These are phyloP conservation scores for Kokia cookei DNA, from an alignment of 441 rosid species.

Conservation along the genomic window DNA sequence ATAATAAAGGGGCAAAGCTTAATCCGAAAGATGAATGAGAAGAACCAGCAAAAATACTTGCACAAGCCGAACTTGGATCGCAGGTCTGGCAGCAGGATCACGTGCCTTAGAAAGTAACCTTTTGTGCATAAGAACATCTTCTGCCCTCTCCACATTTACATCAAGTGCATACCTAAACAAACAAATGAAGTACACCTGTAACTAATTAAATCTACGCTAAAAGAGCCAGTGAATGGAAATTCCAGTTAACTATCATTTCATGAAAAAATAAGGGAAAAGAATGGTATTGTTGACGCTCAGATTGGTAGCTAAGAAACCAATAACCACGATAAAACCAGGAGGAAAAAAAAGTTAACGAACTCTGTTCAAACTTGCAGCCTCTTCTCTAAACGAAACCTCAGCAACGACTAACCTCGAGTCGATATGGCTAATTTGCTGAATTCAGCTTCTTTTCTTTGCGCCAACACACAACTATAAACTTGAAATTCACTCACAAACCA, in stretches of 20 bases:
- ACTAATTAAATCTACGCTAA: neutral
- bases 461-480: neutral
- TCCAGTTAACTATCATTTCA: neutral
- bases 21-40: neutral
- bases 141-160: conserved; percentile 59
- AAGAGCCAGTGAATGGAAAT: neutral
- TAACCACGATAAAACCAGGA: neutral
- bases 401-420: neutral
- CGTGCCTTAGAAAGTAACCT: conserved; percentile 48
- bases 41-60: conserved; percentile 32
- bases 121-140: conserved; percentile 68
- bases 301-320: neutral
- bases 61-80: conserved; percentile 56
- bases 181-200: neutral
- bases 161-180: conserved; percentile 51
- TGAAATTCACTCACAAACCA: neutral
- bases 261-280: neutral
- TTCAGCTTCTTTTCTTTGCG: neutral
- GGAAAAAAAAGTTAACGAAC: neutral
- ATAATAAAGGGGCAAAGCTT: neutral
- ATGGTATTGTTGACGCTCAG: neutral
- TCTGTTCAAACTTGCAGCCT: neutral
- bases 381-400: neutral
- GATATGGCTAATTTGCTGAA: neutral
- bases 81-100: conserved; percentile 48